A percentile compares a stretch with the other conserved stretches of the same genome.
Conservation (phyloP, 805 yeast species). For the Ascoidea rubescens region DNA sequence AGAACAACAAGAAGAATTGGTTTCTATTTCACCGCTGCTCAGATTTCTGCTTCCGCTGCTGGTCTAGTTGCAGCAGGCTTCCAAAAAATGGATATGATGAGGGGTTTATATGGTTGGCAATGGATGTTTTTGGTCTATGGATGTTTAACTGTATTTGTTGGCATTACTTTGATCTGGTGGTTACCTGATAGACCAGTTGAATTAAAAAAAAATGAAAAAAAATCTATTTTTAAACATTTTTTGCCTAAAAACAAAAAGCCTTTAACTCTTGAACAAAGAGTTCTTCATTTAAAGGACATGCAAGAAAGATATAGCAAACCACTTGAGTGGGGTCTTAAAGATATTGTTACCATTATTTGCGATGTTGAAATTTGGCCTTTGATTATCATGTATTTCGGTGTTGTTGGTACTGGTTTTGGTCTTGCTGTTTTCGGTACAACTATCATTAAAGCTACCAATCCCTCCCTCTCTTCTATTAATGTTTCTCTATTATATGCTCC, state of each 20-base stretch:
- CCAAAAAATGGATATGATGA: constrained; percentile 61
- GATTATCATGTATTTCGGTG: constrained; percentile 82
- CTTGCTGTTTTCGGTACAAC: constrained; percentile 77
- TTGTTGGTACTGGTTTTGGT: constrained; percentile 84
- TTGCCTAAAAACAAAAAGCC: constrained; percentile 23
- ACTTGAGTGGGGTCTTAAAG: constrained; percentile 43
- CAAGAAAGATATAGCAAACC: constrained; percentile 29
- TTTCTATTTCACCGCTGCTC: constrained; percentile 85
- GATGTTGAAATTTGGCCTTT: constrained; percentile 72
- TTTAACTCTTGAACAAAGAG: constrained; percentile 36
- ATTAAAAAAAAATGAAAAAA: constrained; percentile 9
- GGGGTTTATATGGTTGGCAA: constrained; percentile 72
- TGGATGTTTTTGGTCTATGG: constrained; percentile 81
- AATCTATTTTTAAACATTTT: constrained; percentile 7
- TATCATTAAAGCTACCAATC: constrained; percentile 51
- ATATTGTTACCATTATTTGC: constrained; percentile 35
- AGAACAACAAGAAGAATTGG: constrained; percentile 72
- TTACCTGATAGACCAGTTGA: constrained; percentile 62
- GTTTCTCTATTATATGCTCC: constrained; percentile 76
- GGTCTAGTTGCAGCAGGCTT: constrained; percentile 82
- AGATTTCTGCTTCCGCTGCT: constrained; percentile 78
- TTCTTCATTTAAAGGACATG: constrained; percentile 49
- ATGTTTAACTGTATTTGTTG: constrained; percentile 46
- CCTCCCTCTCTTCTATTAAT: constrained; percentile 46
- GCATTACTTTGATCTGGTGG: constrained; percentile 64